Evolutionary conservation across 306 rosid genomes (phyloP).

Genomic region (Lathyrus aphaca): DNA sequence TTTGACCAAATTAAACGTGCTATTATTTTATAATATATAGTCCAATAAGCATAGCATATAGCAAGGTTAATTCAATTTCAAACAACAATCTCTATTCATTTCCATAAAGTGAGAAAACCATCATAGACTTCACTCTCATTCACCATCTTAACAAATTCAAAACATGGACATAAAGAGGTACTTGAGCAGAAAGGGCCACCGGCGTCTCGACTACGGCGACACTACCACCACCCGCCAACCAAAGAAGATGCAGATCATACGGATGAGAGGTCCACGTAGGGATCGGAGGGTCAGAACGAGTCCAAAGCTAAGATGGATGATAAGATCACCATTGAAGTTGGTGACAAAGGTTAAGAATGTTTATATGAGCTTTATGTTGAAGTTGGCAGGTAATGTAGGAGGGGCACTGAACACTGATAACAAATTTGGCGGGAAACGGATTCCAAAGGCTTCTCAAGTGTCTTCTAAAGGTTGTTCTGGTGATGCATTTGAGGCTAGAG

Average conservation of each 20-base stretch:
- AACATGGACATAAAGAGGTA: slow-evolving; percentile 53
- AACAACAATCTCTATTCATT: background rate
- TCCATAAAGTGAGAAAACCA: background rate
- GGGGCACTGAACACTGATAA: slow-evolving; percentile 31
- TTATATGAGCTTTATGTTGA: slow-evolving; percentile 53
- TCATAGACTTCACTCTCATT: background rate
- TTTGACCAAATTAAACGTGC: background rate
- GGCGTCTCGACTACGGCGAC: slow-evolving; percentile 33
- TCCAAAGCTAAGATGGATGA: slow-evolving; percentile 43
- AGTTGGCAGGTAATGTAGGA: slow-evolving; percentile 14
- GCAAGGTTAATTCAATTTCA: background rate
- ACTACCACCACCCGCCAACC: background rate
- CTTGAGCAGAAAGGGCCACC: slow-evolving; percentile 42
- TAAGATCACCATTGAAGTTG: slow-evolving; percentile 53
- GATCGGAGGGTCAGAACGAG: slow-evolving; percentile 44
- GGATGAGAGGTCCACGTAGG: slow-evolving; percentile 36
- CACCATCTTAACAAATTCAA: background rate
- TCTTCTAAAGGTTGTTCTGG: slow-evolving; percentile 22
- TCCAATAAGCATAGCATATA: background rate
- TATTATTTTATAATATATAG: background rate
- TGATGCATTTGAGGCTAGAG: slow-evolving; percentile 51
- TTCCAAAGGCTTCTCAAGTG: slow-evolving; percentile 34
- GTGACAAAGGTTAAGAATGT: slow-evolving; percentile 43
- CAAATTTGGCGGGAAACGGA: slow-evolving; percentile 14
- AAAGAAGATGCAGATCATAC: slow-evolving; percentile 32